Evolutionary conservation across 805 yeast species (phyloP).

Genomic region (Ogataea zsoltii): DNA sequence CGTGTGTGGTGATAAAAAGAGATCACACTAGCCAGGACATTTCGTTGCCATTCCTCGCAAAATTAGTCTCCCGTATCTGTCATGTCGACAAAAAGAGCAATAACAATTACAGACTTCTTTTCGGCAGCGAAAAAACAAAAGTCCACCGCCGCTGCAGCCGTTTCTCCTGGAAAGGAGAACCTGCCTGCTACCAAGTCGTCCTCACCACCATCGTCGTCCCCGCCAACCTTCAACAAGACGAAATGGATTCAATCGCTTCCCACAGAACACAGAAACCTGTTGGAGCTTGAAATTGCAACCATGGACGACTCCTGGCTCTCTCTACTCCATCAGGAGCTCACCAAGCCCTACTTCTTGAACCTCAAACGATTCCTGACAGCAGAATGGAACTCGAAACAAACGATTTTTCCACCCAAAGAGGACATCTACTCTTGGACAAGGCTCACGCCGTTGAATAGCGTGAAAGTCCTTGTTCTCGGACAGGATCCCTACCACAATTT

Average conservation of each 20-base stretch:
- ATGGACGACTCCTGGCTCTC: conserved; percentile 81
- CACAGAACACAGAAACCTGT: conserved; percentile 49
- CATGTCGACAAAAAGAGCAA: conserved; percentile 15
- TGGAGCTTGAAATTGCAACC: conserved; percentile 66
- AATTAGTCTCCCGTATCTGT: not conserved
- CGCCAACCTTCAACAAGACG: conserved; percentile 45
- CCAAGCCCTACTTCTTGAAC: conserved; percentile 79
- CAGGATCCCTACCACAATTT: conserved; percentile 95
- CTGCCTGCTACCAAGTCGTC: not conserved
- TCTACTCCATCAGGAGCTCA: conserved; percentile 65
- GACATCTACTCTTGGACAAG: conserved; percentile 92
- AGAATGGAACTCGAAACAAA: conserved; percentile 42
- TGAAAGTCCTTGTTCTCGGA: conserved; percentile 82
- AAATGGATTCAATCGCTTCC: conserved; percentile 52
- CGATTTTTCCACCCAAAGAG: conserved; percentile 73
- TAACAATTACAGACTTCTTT: conserved; percentile 21
- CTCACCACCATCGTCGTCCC: not conserved
- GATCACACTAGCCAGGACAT: not conserved
- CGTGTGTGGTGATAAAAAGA: not conserved
- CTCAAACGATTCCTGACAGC: conserved; percentile 62
- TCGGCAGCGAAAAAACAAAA: conserved; percentile 12
- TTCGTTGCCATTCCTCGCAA: not conserved
- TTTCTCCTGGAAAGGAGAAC: not conserved
- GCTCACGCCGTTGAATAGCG: conserved; percentile 70
- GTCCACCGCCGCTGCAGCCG: conserved; percentile 1